phyloP scores from a whole-genome alignment of 1,284 basidiomycete genomes.

The Sporisorium graminicola region DNA sequence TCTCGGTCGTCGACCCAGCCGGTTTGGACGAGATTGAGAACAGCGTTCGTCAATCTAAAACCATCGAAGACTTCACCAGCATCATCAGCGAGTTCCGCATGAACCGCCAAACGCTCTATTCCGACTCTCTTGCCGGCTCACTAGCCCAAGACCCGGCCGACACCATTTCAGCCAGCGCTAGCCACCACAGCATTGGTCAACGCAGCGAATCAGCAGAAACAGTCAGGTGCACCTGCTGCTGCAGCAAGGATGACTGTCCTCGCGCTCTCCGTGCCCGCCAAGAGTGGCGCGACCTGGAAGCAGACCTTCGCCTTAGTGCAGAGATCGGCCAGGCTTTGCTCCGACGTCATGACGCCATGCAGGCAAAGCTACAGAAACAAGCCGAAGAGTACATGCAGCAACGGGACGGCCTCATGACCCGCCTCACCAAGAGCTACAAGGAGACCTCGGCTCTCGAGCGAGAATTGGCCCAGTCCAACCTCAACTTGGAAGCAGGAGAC shows the following conservation, averaged over 20 bases:
- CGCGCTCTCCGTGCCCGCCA: constrained; percentile 56
- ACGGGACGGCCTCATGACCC: constrained; percentile 59
- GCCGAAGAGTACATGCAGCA: constrained; percentile 66
- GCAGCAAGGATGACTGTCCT: constrained; percentile 58
- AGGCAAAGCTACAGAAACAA: constrained; percentile 73
- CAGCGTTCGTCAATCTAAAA: constrained; percentile 56
- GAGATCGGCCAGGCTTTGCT: constrained; percentile 92
- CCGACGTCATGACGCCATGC: constrained; percentile 85
- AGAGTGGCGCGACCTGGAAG: constrained; percentile 66
- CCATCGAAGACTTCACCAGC: constrained; percentile 65
- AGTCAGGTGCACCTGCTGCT: constrained; percentile 59
- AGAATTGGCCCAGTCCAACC: constrained; percentile 82
- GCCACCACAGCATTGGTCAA: constrained; percentile 38
- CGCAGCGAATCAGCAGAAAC: constrained; percentile 34
- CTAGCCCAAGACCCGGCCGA: constrained; percentile 6
- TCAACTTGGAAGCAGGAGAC: constrained; percentile 86
- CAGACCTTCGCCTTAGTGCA: constrained; percentile 71
- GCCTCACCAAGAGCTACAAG: constrained; percentile 55
- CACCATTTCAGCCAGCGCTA: constrained; percentile 19
- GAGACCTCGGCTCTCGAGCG: constrained; percentile 70
- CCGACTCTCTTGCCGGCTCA: constrained; percentile 34
- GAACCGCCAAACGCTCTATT: constrained; percentile 48
- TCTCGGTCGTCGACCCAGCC: constrained; percentile 37
- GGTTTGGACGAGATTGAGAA: constrained; percentile 56
- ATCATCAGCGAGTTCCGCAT: constrained; percentile 64